These are phyloP conservation scores for Jamesozyma rosinii DNA, from an alignment of 805 yeast species.

Conservation along the genomic window DNA sequence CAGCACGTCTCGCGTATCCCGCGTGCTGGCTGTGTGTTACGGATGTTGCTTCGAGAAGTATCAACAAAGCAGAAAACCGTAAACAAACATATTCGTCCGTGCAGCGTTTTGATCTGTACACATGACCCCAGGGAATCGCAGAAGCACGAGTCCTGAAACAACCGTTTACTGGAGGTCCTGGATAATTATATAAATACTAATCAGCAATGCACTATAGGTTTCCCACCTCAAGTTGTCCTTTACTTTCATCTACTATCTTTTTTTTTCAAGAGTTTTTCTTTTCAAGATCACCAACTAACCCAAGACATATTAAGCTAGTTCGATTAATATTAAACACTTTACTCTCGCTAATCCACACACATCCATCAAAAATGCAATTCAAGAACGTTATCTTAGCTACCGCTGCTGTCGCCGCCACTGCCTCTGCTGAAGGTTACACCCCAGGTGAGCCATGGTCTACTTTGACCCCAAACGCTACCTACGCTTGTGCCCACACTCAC, in stretches of 20 bases:
- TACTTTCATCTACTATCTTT: slow-evolving; percentile 1
- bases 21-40: too few species aligned
- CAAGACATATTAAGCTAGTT: slow-evolving; percentile 1
- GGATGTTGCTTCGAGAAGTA: too few species aligned
- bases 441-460: slow-evolving; percentile 47
- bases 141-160: too few species aligned
- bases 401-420: slow-evolving; percentile 14
- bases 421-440: slow-evolving; percentile 15
- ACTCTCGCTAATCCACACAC: slow-evolving; percentile 2
- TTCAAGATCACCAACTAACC: neutral
- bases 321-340: neutral
- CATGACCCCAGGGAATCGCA: too few species aligned
- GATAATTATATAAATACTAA: too few species aligned
- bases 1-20: too few species aligned
- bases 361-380: slow-evolving; percentile 20
- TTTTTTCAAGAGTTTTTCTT: neutral
- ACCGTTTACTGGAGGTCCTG: too few species aligned
- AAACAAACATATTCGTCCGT: too few species aligned
- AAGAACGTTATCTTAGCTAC: slow-evolving; percentile 15
- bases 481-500: slow-evolving; percentile 48
- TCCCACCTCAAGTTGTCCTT: too few species aligned
- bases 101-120: too few species aligned
- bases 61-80: too few species aligned
- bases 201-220: too few species aligned
- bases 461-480: slow-evolving; percentile 52